Evolutionary conservation across 441 rosid genomes (phyloP).

Genomic region (Arabidopsis lyrata): DNA sequence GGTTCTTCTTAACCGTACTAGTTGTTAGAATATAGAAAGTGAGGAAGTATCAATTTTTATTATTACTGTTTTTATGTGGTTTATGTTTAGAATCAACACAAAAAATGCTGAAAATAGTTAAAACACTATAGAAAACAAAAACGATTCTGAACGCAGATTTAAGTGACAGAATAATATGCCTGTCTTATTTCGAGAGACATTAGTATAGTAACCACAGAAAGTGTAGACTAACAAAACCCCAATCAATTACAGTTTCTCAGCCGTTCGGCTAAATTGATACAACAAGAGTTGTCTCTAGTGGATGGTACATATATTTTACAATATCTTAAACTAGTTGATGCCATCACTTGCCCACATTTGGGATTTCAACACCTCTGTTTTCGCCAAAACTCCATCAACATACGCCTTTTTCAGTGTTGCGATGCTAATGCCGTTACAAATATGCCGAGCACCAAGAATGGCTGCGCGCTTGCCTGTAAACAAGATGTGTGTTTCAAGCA

Average conservation of each 20-base stretch:
- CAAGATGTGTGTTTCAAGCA: background rate
- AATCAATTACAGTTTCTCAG: background rate
- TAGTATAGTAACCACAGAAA: background rate
- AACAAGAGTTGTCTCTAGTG: conserved; percentile 16
- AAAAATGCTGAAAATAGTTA: too few relatives aligned
- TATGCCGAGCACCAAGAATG: conserved; percentile 89
- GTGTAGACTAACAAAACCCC: background rate
- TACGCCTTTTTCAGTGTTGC: conserved; percentile 58
- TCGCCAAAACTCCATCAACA: background rate
- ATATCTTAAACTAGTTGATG: background rate
- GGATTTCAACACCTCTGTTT: background rate
- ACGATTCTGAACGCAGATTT: too few relatives aligned
- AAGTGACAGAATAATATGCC: background rate
- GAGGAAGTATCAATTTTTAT: too few relatives aligned
- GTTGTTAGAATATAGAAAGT: too few relatives aligned
- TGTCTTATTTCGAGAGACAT: too few relatives aligned
- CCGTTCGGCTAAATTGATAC: background rate
- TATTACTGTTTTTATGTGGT: too few relatives aligned
- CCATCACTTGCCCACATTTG: background rate
- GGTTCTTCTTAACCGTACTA: too few relatives aligned
- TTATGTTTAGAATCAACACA: too few relatives aligned
- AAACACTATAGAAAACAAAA: too few relatives aligned
- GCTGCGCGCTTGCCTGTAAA: conserved; percentile 93
- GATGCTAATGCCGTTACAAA: conserved; percentile 93
- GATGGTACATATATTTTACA: conserved; percentile 23